phyloP scores from a whole-genome alignment of 139 green algal genomes.

The Chlamydomonas incerta region DNA sequence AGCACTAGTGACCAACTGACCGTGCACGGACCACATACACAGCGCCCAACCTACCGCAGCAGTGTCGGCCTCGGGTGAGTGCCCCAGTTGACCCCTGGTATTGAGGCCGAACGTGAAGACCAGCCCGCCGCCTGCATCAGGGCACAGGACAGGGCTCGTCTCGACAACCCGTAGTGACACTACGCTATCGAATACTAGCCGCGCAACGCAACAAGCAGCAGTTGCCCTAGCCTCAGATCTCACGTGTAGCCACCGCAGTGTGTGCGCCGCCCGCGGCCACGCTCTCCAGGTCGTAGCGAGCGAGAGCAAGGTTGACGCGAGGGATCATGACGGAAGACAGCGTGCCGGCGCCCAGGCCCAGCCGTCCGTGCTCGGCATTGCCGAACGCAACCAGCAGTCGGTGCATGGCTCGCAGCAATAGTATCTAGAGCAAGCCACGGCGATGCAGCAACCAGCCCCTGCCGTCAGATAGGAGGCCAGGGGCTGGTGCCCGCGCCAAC shows the following conservation, averaged over 20 bases:
- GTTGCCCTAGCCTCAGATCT: too few species aligned
- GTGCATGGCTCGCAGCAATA: background rate
- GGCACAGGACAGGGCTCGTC: background rate
- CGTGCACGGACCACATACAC: too few species aligned
- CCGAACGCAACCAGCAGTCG: background rate
- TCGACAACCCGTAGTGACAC: background rate
- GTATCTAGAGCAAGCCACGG: too few species aligned
- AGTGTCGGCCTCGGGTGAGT: background rate
- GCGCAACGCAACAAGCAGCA: too few species aligned
- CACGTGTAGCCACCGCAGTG: slow-evolving; percentile 1
- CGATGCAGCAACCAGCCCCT: too few species aligned
- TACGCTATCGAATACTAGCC: too few species aligned
- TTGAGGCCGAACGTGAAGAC: slow-evolving; percentile 1
- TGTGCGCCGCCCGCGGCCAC: background rate
- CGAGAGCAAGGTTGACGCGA: background rate
- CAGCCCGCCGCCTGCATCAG: background rate
- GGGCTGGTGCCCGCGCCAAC: too few species aligned
- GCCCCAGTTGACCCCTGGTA: background rate
- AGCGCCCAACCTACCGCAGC: background rate
- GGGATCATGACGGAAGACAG: background rate
- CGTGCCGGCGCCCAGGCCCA: background rate
- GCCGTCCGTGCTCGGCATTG: background rate
- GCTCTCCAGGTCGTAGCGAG: background rate
- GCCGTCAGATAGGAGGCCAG: too few species aligned
- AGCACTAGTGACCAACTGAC: background rate